Evolutionary conservation across 2,329 filamentous ascomycete species (phyloP), one percentile per base, ranked within the genome.

Genomic region (Fonsecaea erecta): DNA sequence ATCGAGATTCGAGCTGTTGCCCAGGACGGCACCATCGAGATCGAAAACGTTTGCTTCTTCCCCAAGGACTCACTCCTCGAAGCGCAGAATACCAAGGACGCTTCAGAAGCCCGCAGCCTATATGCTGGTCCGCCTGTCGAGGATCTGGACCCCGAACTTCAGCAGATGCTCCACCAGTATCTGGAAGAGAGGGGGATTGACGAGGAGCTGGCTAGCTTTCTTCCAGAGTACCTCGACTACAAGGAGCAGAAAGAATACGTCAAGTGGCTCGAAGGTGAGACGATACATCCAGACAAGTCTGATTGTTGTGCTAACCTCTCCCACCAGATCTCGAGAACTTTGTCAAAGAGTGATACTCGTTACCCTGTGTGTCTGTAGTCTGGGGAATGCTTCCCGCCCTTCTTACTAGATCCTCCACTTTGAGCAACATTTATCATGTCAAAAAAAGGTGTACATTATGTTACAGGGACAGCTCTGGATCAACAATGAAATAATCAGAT

Each of bases 241-340:
- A 99, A 99, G 89, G 95, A 99, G 87, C 94, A 98, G 87, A 90
- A 88, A 81, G 95, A 99, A 85, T 99, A 99, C 80, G 82, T 96
- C 68, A 82, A 85, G 71, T 99, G 96, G 95, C 83, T 99, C 78
- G 86, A 88, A 78, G 87, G 85, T 85, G 78, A 78, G 83, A 78
- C 8, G 1, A 32, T 74, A 60, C 2, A n/a, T 48, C 32, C 21
- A 26, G 28, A 56, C 40, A 52, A 48, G 35, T 11, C 28, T 28
- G 54, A 21, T 34, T 37, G 60, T 55, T 58, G 40, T 62, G 52
- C 55, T 55, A 60, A 69, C 34, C 11, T 40, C 32, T 66, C 67
- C 57, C 69, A 73, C 76, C 66, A 85, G 91, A 90, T 76, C 86
- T 97, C 79, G 95, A 94, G 87, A 82, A 81, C 69, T 97, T 98